These are phyloP conservation scores for Acer yangbiense DNA, from an alignment of 345 rosid species.

Conservation along the genomic window DNA sequence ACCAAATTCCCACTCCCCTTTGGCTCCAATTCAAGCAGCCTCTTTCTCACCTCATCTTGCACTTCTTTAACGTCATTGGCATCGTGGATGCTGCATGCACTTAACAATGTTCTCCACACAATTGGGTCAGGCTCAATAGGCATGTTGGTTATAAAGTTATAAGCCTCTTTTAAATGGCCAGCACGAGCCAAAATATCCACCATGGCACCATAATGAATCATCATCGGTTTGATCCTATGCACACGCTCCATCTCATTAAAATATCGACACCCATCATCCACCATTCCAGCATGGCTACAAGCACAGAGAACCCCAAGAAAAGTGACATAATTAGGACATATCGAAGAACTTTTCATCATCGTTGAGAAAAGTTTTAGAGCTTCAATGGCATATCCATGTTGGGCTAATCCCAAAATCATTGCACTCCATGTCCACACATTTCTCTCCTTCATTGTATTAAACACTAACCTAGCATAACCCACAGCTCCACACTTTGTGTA, in stretches of 20 bases:
- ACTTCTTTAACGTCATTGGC: conserved; percentile 25
- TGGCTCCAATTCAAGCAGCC: conserved; percentile 71
- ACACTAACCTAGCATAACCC: conserved; percentile 49
- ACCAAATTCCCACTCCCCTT: conserved; percentile 74
- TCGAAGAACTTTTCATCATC: conserved; percentile 48
- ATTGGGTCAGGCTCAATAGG: too few relatives aligned
- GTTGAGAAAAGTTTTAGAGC: conserved; percentile 52
- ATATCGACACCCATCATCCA: conserved; percentile 67
- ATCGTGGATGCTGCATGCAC: too few relatives aligned
- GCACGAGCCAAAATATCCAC: conserved; percentile 40
- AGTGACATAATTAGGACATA: conserved; percentile 73
- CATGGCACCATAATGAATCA: conserved; percentile 77
- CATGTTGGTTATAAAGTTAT: too few relatives aligned
- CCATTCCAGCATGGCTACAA: conserved; percentile 79
- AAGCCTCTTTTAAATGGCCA: too few relatives aligned
- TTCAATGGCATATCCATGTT: conserved; percentile 69
- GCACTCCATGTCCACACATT: conserved; percentile 97
- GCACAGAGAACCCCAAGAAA: conserved; percentile 88
- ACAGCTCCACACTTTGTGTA: conserved; percentile 71
- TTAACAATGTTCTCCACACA: too few relatives aligned
- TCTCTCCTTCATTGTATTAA: conserved; percentile 51
- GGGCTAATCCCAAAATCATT: conserved; percentile 86
- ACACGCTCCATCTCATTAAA: conserved; percentile 66
- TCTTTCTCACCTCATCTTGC: conserved; percentile 51
- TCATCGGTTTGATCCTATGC: conserved; percentile 71